Percentiles rank a stretch among this genome's conserved stretches.
Conservation (phyloP, 305 asterid species). For the Fraxinus sp. region DNA sequence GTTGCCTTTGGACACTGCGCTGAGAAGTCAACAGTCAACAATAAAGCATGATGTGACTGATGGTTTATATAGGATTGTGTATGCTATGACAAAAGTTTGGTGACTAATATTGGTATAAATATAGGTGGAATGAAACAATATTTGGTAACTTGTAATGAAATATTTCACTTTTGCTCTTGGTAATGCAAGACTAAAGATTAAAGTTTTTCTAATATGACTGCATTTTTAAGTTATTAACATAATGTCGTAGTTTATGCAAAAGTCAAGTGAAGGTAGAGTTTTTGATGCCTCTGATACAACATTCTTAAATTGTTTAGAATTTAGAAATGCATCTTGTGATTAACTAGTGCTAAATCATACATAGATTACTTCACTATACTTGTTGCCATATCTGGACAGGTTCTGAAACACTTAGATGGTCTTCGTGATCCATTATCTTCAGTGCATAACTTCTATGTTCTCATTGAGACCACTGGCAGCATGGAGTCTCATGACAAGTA, state of each 20-base stretch:
- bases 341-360: slow-evolving; percentile 9
- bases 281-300: not conserved
- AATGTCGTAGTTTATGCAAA: not conserved
- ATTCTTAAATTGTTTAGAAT: not conserved
- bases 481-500: slow-evolving; percentile 89
- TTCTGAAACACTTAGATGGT: slow-evolving; percentile 83
- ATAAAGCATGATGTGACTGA: not conserved
- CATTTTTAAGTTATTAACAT: not conserved
- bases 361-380: slow-evolving; percentile 17
- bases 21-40: not conserved
- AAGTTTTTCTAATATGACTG: not conserved
- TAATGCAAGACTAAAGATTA: not conserved
- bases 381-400: slow-evolving; percentile 50
- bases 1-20: not conserved
- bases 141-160: not conserved
- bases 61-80: not conserved
- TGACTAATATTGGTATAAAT: not conserved
- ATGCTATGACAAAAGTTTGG: not conserved
- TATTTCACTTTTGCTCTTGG: not conserved
- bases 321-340: slow-evolving; percentile 4
- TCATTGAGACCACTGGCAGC: slow-evolving; percentile 98
- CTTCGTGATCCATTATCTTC: slow-evolving; percentile 90
- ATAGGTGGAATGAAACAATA: not conserved
- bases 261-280: not conserved
- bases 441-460: slow-evolving; percentile 76